Conservation (phyloP, 257 asterid species). For the Fraxinus anomala region DNA sequence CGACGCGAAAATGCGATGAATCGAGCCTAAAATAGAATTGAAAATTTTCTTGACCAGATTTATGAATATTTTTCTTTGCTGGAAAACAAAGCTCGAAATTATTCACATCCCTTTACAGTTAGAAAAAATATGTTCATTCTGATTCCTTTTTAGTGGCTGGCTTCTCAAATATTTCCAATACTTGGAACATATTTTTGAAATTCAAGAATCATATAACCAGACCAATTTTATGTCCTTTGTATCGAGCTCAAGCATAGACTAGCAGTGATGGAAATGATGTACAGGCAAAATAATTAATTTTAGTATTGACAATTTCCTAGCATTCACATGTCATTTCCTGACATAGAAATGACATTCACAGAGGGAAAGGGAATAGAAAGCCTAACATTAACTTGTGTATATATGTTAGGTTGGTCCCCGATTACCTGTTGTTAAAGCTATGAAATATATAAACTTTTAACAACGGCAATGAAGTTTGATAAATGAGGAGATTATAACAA, state of each 20-base stretch:
- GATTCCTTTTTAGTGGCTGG: slow-evolving; percentile 41
- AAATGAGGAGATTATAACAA: too few species aligned
- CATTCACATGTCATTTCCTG: background rate
- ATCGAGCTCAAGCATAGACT: background rate
- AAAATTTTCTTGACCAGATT: slow-evolving; percentile 29
- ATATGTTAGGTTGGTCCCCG: too few species aligned
- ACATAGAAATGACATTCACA: background rate
- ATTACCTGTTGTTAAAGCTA: too few species aligned
- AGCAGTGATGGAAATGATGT: background rate
- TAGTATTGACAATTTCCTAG: background rate
- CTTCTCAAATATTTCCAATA: slow-evolving; percentile 13
- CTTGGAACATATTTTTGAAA: background rate
- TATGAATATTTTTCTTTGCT: slow-evolving; percentile 27
- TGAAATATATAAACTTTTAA: too few species aligned
- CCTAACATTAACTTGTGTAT: background rate
- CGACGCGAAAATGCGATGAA: slow-evolving; percentile 6
- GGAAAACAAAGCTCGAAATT: slow-evolving; percentile 15
- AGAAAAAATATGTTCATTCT: slow-evolving; percentile 30
- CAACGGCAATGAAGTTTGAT: too few species aligned
- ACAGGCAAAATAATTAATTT: slow-evolving; percentile 1
- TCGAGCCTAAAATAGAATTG: background rate
- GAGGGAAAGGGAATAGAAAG: background rate
- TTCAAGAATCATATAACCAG: background rate
- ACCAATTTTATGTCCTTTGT: background rate
- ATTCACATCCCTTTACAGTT: slow-evolving; percentile 25